Evolutionary conservation across 2,329 filamentous ascomycete genomes (phyloP), one percentile per base, ranked within the genome.

Genomic region (Ophiostoma montium): DNA sequence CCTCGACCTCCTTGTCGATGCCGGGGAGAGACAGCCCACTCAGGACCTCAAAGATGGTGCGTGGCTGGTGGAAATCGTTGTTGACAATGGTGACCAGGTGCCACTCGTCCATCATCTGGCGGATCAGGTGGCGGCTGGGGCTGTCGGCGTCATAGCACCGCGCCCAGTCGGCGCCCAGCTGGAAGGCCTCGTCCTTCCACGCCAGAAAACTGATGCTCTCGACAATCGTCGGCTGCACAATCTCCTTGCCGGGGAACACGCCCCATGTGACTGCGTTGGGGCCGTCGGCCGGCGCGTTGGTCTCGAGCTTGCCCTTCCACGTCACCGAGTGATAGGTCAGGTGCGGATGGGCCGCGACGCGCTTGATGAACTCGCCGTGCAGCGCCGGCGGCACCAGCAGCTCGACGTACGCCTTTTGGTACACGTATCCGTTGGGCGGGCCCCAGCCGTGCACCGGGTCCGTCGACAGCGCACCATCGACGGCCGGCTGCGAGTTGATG

Each of bases 261-360:
- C 92, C 92, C 92, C 92, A 98, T 2, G 92, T 98, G 46, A 98
- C 86, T n/a, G 92, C 92, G 59, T 98, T 98, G 35, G 92, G 92
- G 6, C 87, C 86, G 57, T 94, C 87, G 19, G 80, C 78, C 9
- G 82, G 80, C 1, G 87, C 81, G 60, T 98, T 96, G 27, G 87
- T 92, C 64, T 80, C 81, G 50, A 96, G 72, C 50, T 82, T 78
- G 27, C 90, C 89, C 18, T 75, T 73, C 65, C 86, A 89, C 58
- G 86, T 92, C 53, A 95, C 87, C 43, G 88, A 87, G 60, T 96
- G 95, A 69, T 94, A 98, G 0, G 90, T 95, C 61, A 98, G 70
- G 56, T 94, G 84, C 3, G 82, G 76, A 59, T 92, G 78, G 44
- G 75, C 70, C 57, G 89, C 78, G 55, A 96, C 85, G 46, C 89